Evolutionary conservation across 495 filamentous ascomycete genomes (phyloP), one percentile per base, ranked within the genome.

Genomic region (Aspergillus sparsus): DNA sequence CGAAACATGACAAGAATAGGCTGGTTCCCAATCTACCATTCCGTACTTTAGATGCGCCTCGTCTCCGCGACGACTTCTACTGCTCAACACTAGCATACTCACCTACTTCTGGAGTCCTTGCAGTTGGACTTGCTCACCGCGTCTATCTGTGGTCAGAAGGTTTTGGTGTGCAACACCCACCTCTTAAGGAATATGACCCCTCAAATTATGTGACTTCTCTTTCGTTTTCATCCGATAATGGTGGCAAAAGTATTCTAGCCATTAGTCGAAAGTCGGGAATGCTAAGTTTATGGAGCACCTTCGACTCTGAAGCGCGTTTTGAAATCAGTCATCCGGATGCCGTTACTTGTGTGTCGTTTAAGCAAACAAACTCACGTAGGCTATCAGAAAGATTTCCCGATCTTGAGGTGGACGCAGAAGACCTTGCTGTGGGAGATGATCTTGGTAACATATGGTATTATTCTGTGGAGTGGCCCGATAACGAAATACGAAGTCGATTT

Each of bases 51-150:
- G 91, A 97, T 76, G 94, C 94, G 5, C 93, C 93, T 1, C 82
- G 83, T 27, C 80, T 98, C 49, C 83, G 91, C 32, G 94, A 98
- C 70, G 95, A 98, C 71, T 98, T 92, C 66, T 98, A 98, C 69
- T 97, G 92, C 73, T 92, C 93, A 0, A 81, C 92, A 7, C 81
- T 98, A 51, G 91, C 94, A 7, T 98, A 97, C 71, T 95, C 87
- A 2, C 72, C 79, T 21, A 87, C 82, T 7, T 80, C 82, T 36
- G 83, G 89, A 35, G 88, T 87, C 12, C 83, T 98, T 36, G 95
- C 92, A 41, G 90, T 97, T 13, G 94, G 91, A 0, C 83, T 98
- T 12, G 84, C 84, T n/a, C 85, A 87, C 49, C 78, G 85, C 32
- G 85, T 98, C 12, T 97, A 95, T 67, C 84, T 91, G 6, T 98